Conservation (phyloP, 2,329 filamentous ascomycete species). For the Mycocentrospora acerina region DNA sequence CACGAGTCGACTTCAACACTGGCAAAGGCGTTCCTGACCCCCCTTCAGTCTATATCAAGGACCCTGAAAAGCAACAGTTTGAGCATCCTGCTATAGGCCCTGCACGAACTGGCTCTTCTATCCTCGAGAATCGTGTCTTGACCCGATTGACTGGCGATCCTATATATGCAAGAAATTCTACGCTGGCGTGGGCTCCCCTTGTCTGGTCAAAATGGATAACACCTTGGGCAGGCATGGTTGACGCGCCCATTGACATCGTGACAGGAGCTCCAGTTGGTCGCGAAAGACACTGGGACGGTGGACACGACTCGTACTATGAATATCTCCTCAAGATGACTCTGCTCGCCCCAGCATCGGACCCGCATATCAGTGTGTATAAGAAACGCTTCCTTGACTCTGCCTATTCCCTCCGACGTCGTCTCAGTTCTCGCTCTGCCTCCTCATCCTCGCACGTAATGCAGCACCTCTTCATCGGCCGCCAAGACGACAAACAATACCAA, state of each 20-base stretch:
- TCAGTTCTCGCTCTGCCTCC: constrained; percentile 41
- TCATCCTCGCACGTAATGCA: constrained; percentile 34
- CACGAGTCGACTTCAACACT: constrained; percentile 46
- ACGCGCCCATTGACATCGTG: constrained; percentile 47
- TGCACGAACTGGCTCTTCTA: constrained; percentile 47
- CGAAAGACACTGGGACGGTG: constrained; percentile 47
- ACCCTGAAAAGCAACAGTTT: constrained; percentile 35
- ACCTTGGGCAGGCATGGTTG: constrained; percentile 44
- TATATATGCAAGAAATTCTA: constrained; percentile 46
- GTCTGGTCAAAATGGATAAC: constrained; percentile 47
- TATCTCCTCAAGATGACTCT: constrained; percentile 46
- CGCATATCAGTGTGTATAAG: constrained; percentile 36
- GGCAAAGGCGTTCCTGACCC: constrained; percentile 36
- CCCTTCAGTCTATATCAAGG: constrained; percentile 25
- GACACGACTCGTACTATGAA: constrained; percentile 49
- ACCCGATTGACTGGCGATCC: constrained; percentile 43
- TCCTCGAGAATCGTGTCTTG: constrained; percentile 48
- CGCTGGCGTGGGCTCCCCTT: constrained; percentile 47
- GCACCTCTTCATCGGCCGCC: constrained; percentile 44
- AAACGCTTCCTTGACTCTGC: constrained; percentile 38
- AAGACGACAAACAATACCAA: constrained; percentile 34
- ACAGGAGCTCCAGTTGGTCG: constrained; percentile 44
- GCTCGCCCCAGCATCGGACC: constrained; percentile 40
- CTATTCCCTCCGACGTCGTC: constrained; percentile 38
- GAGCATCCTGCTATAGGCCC: constrained; percentile 43